These are phyloP conservation scores for Macrophomina phaseolina DNA, from an alignment of 2,329 filamentous ascomycete genomes.

Conservation along the genomic window DNA sequence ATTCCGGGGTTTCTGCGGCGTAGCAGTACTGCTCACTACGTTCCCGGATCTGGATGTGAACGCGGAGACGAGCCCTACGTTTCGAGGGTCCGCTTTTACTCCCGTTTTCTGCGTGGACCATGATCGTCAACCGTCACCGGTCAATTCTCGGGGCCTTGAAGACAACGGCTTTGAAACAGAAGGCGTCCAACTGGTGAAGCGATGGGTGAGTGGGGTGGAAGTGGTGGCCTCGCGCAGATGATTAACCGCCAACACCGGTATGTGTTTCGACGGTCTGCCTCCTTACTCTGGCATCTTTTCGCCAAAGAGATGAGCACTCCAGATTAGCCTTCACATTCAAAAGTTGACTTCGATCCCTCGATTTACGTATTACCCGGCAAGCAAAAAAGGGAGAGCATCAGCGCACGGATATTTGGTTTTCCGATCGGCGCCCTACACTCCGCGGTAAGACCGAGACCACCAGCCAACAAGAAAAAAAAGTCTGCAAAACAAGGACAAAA, in stretches of 20 bases:
- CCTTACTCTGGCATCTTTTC: not conserved
- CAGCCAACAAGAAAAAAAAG: not conserved
- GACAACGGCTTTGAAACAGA: not conserved
- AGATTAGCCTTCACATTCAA: too few relatives aligned
- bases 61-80: not conserved
- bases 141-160: not conserved
- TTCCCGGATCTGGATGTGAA: not conserved
- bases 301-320: not conserved
- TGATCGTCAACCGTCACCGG: not conserved
- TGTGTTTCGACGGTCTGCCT: not conserved
- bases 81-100: not conserved
- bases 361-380: too few relatives aligned
- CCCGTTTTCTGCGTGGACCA: not conserved
- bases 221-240: not conserved
- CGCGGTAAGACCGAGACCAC: too few relatives aligned
- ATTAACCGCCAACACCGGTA: not conserved
- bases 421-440: too few relatives aligned
- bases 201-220: not conserved
- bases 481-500: not conserved
- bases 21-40: not conserved
- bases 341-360: too few relatives aligned
- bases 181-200: not conserved
- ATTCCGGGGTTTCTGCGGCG: not conserved
- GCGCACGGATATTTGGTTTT: too few relatives aligned
- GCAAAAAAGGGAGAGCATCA: too few relatives aligned